A percentile compares a stretch with the other conserved stretches of the same genome.
Evolutionary conservation across 1,284 basidiomycete genomes (phyloP).

Genomic region (Inonotus obliquus): DNA sequence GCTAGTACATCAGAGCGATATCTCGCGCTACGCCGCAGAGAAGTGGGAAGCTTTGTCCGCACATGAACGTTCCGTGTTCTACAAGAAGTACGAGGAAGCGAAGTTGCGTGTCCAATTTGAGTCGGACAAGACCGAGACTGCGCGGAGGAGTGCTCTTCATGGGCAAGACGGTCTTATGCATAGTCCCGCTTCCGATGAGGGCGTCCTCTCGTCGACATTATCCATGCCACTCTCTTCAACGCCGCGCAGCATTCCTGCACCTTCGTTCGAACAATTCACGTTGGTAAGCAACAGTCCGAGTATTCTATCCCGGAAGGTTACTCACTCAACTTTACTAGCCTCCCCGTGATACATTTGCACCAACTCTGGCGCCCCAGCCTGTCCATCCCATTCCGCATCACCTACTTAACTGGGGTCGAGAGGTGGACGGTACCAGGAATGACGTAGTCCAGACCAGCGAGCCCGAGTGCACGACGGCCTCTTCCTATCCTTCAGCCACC

Average conservation of each 20-base stretch:
- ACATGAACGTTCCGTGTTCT: not conserved
- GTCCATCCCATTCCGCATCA: not conserved
- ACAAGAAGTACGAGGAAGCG: not conserved
- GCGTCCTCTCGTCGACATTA: not conserved
- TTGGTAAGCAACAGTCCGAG: not conserved
- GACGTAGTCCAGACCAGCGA: no score
- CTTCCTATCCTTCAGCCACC: no score
- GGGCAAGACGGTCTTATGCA: no score
- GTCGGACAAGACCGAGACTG: slow-evolving; percentile 22
- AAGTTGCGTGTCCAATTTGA: slow-evolving; percentile 20
- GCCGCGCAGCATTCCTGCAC: not conserved
- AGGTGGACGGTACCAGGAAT: not conserved
- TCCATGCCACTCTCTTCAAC: not conserved
- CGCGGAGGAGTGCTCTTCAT: slow-evolving; percentile 30
- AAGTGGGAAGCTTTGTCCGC: not conserved
- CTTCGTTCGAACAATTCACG: not conserved
- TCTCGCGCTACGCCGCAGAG: slow-evolving; percentile 1
- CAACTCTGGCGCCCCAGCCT: not conserved
- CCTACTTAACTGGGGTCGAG: not conserved
- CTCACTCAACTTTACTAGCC: not conserved
- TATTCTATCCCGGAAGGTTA: not conserved
- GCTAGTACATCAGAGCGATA: slow-evolving; percentile 1
- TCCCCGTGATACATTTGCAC: not conserved
- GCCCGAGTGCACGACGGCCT: no score
- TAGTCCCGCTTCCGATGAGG: not conserved